These are phyloP conservation scores for Lasiodiplodia sp. DNA, from an alignment of 2,329 filamentous ascomycete species.

Conservation along the genomic window DNA sequence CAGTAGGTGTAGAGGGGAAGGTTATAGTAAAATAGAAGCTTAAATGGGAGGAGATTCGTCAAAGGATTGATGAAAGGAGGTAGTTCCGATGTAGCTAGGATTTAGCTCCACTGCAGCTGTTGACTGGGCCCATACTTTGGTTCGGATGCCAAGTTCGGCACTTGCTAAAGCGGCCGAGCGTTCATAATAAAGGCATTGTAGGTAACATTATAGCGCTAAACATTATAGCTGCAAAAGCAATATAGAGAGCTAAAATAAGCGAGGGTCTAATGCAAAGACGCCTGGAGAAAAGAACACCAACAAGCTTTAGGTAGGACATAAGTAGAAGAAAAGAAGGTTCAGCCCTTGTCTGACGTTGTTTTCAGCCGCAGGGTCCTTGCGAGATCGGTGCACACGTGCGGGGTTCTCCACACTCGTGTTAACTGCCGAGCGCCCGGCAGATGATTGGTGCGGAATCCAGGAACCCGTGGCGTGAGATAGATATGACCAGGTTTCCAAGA, in stretches of 20 bases:
- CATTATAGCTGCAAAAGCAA: neutral
- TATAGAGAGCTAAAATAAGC: neutral
- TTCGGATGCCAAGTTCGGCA: conserved; percentile 16
- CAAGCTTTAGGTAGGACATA: neutral
- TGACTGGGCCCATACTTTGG: neutral
- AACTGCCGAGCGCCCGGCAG: conserved; percentile 1
- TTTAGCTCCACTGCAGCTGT: neutral
- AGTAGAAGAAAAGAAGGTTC: neutral
- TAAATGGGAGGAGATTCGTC: neutral
- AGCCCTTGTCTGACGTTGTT: neutral
- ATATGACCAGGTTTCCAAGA: neutral
- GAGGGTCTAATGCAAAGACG: neutral
- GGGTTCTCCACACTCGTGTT: conserved; percentile 15
- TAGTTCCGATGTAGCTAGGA: neutral
- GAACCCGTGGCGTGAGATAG: neutral
- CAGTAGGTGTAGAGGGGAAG: neutral
- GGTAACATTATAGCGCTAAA: neutral
- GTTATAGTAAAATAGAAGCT: neutral
- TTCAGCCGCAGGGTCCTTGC: conserved; percentile 13
- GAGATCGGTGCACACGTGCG: conserved; percentile 15
- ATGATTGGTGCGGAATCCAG: conserved; percentile 15
- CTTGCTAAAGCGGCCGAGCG: conserved; percentile 12
- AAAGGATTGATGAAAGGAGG: neutral
- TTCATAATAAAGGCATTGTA: neutral
- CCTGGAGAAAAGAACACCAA: neutral